phyloP scores from a whole-genome alignment of 2,329 filamentous ascomycete genomes.

The Aspergillus aculeatinus region DNA sequence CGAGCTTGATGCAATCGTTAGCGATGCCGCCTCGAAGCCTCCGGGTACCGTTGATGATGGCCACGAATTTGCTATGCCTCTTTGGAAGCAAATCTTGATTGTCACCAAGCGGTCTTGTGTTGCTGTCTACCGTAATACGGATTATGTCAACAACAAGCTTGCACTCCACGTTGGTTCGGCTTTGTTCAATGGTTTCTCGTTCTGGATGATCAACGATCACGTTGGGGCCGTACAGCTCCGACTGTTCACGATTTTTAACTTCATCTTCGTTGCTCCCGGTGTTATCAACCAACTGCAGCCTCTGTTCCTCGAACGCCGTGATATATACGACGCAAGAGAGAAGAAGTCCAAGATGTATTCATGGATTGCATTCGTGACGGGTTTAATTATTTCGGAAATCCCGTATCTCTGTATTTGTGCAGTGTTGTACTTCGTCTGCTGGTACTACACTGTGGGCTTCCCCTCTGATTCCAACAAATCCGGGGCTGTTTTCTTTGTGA shows the following conservation, averaged over 20 bases:
- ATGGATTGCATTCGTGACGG: slow-evolving; percentile 71
- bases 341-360: slow-evolving; percentile 71
- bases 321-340: slow-evolving; percentile 66
- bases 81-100: slow-evolving; percentile 61
- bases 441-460: slow-evolving; percentile 69
- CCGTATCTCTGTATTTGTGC: slow-evolving; percentile 63
- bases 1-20: slow-evolving; percentile 65
- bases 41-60: slow-evolving; percentile 44
- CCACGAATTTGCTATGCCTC: slow-evolving; percentile 65
- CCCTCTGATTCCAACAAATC: slow-evolving; percentile 33
- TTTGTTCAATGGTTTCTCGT: slow-evolving; percentile 56
- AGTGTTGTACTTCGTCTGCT: slow-evolving; percentile 67
- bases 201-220: slow-evolving; percentile 65
- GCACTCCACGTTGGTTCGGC: slow-evolving; percentile 53
- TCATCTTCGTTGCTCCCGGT: slow-evolving; percentile 54
- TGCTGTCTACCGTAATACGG: slow-evolving; percentile 64
- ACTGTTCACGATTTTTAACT: slow-evolving; percentile 68
- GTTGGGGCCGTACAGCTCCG: slow-evolving; percentile 68
- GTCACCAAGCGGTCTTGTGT: slow-evolving; percentile 67
- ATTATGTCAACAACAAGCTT: slow-evolving; percentile 66
- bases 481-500: slow-evolving; percentile 64
- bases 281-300: slow-evolving; percentile 57
- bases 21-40: slow-evolving; percentile 43
- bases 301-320: slow-evolving; percentile 67
- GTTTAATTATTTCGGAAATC: slow-evolving; percentile 67